Base-by-base conservation (phyloP, 352 stramenopile genomes). In the Globisporangium apiculatum region DNA sequence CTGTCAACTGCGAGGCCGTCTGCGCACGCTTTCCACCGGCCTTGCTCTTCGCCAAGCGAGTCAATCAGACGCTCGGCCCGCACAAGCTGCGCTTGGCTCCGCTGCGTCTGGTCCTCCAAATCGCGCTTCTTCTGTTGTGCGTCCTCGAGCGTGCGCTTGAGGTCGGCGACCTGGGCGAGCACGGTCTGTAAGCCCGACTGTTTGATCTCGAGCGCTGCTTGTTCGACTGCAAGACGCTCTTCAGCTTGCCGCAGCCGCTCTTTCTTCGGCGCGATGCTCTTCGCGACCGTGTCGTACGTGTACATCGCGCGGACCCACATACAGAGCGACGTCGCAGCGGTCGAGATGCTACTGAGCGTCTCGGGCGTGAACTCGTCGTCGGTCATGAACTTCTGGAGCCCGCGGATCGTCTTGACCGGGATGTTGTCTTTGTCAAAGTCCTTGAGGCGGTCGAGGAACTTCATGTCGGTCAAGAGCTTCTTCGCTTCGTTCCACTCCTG, bases 291-390 rank as follows among this genome's bases (percentile, higher is more conserved):
- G 65, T 98, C 89, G 72, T 98, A 98, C 24, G 87, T 97, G 61
- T 96, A 93, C 85, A 98, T 97, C 5, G 91, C 92, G 14, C 89
- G 76, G 0, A 86, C 91, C 89, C 93, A 98, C 91, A 98, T 98
- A 64, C 92, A 98, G 0, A 98, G 70, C 37, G 88, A 97, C 1
- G 79, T 96, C 11, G 91, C 91, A 11, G 93, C 93, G 5, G 75
- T 94, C 7, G 90, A 97, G 42, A 94, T 91, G 51, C 79, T 93
- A 51, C 75, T 88, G 7, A 95, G 64, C n/a, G 89, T 96, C 62
- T 97, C 87, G 4, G 89, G 86, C 24, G 89, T 95, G 51, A 97
- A 97, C 54, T 97, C 86, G 53, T 91, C 79, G 46, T 96, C 83
- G 0, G 81, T 62, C 45, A 97, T 94, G 54, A 96, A 96, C 62